Base-by-base conservation (phyloP, 306 rosid species). In the Crataegus laevigata region DNA sequence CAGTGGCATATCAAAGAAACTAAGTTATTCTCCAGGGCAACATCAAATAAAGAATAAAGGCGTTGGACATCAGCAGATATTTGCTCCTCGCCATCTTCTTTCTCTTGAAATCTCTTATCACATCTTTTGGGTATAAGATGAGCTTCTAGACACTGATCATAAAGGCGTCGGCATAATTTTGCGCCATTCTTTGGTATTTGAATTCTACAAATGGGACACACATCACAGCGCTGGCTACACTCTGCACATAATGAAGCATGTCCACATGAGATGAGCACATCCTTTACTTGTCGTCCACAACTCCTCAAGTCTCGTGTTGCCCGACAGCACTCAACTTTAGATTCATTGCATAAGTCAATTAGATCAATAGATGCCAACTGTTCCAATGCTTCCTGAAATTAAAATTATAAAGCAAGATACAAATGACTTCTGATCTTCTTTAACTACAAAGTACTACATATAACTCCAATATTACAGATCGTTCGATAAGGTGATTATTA, bases 291-390 rank as follows among this genome's bases (percentile, higher is more conserved):
- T 55, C 97, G 96, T 32, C 97, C 98, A 80, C 99, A 96, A 77
- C 98, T 96, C 81, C 99, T 89, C 88, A 96, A 85, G 85, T 96
- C 99, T 81, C 99, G 86, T 22, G 98, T 92, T 52, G 99, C 99
- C 36, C 99, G 92, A 82, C 99, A 96, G 51, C 77, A 85, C 84
- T 96, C 99, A 68, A 96, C 88, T 87, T 89, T 96, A 55, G 99
- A 96, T 83, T 96, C 97, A 77, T 92, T 91, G 75, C 99, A 92
- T 82, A 96, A 81, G 62, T 92, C 96, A 81, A 83, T 84, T 58
- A 90, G 89, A 84, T 96, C 94, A 80, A 90, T 84, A 13, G 97
- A 82, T 72, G 99, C 99, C 85, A 96, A 82, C 80, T 82, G 93
- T 79, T 83, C 93, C 87, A 96, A 79, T 69, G 99, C 89, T 69